phyloP scores from a whole-genome alignment of 345 rosid species.

The Mangifera indica region DNA sequence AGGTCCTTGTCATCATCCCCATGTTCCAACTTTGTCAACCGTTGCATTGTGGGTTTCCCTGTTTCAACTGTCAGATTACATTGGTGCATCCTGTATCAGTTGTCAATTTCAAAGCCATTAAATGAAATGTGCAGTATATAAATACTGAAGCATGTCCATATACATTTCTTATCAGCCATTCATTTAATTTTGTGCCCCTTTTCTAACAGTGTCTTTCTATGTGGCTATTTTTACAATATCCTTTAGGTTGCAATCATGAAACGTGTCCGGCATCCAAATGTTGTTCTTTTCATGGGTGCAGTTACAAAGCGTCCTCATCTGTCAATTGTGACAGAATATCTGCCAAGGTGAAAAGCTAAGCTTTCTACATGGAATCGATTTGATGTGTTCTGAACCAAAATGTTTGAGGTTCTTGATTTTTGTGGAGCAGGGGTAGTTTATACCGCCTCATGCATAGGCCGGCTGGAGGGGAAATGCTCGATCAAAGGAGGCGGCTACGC shows the following conservation, averaged over 20 bases:
- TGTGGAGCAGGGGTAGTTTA: conserved; percentile 79
- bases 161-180: background rate
- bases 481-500: conserved; percentile 81
- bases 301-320: conserved; percentile 82
- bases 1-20: background rate
- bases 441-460: conserved; percentile 88
- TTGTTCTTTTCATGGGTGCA: conserved; percentile 99
- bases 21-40: background rate
- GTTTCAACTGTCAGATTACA: background rate
- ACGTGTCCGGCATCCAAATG: conserved; percentile 94
- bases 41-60: background rate
- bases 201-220: background rate
- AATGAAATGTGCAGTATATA: background rate
- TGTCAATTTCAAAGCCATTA: background rate
- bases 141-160: background rate
- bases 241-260: conserved; percentile 93
- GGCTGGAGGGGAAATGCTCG: conserved; percentile 75
- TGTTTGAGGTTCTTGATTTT: conserved; percentile 16
- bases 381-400: background rate
- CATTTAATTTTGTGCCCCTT: background rate
- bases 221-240: background rate
- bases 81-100: background rate
- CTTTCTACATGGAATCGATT: conserved; percentile 4
- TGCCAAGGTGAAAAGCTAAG: conserved; percentile 60
- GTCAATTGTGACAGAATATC: conserved; percentile 89